phyloP scores from a whole-genome alignment of 805 yeast species.

The Spathaspora girioi region DNA sequence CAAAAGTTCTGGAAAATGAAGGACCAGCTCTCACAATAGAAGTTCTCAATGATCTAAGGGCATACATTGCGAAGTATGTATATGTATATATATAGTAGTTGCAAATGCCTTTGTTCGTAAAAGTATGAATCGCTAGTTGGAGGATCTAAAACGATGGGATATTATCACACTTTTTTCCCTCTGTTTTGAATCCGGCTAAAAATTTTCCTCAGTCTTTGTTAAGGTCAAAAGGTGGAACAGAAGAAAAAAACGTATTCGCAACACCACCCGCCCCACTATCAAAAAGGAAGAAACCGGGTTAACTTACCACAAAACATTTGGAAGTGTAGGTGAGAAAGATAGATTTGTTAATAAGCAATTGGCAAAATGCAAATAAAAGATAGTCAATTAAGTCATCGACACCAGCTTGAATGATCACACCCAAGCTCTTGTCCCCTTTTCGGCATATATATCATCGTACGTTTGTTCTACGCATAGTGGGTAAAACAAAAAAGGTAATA shows the following conservation, averaged over 20 bases:
- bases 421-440: too few relatives aligned
- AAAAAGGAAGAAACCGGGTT: neutral
- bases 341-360: neutral
- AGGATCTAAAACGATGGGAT: neutral
- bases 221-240: neutral
- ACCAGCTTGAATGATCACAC: too few relatives aligned
- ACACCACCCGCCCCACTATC: neutral
- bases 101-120: neutral
- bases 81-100: neutral
- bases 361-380: too few relatives aligned
- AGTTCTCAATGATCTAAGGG: slow-evolving; percentile 5
- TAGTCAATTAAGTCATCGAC: too few relatives aligned
- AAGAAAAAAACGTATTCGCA: neutral
- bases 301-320: neutral
- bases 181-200: neutral
- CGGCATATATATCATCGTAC: too few relatives aligned
- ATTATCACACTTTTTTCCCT: neutral
- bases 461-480: too few relatives aligned
- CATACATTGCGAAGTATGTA: neutral
- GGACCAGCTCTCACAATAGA: slow-evolving; percentile 3
- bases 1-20: neutral
- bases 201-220: neutral
- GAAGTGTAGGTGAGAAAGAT: neutral
- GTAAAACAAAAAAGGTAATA: too few relatives aligned
- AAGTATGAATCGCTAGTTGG: neutral